Percentiles rank a stretch among this genome's conserved stretches.
Conservation (phyloP, 2,329 filamentous ascomycete genomes). For the Nannizziopsis arthrosporioides region DNA sequence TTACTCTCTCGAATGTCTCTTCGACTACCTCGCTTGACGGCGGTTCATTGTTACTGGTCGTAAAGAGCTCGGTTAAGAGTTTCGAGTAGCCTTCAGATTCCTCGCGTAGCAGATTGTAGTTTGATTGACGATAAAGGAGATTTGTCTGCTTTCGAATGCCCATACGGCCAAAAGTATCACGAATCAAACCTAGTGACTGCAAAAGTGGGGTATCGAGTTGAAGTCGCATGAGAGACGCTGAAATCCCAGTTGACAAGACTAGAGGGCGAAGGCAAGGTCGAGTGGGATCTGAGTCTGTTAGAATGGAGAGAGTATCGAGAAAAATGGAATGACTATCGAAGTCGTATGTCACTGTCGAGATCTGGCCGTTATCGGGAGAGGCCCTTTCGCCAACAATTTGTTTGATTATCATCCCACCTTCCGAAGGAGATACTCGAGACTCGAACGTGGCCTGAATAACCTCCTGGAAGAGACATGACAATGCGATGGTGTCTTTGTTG, state of each 20-base stretch:
- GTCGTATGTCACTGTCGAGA: constrained; percentile 16
- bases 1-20: constrained; percentile 81
- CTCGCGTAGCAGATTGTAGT: constrained; percentile 89
- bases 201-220: constrained; percentile 71
- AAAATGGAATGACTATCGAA: constrained; percentile 61
- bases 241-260: constrained; percentile 60
- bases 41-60: constrained; percentile 62
- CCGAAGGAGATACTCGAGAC: constrained; percentile 51
- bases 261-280: constrained; percentile 52
- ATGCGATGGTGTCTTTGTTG: constrained; percentile 55
- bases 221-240: constrained; percentile 60
- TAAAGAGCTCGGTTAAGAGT: constrained; percentile 88
- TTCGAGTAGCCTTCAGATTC: constrained; percentile 97
- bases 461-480: constrained; percentile 72
- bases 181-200: constrained; percentile 64
- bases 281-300: constrained; percentile 59
- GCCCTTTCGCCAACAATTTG: constrained; percentile 55
- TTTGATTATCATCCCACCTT: constrained; percentile 61
- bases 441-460: constrained; percentile 65
- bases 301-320: constrained; percentile 68
- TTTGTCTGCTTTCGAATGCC: constrained; percentile 87
- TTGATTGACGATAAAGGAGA: constrained; percentile 84
- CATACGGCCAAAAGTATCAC: constrained; percentile 71
- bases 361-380: constrained; percentile 36
- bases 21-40: constrained; percentile 66